Base-by-base conservation (phyloP, 768 basidiomycete species). In the Mycena galericulata region DNA sequence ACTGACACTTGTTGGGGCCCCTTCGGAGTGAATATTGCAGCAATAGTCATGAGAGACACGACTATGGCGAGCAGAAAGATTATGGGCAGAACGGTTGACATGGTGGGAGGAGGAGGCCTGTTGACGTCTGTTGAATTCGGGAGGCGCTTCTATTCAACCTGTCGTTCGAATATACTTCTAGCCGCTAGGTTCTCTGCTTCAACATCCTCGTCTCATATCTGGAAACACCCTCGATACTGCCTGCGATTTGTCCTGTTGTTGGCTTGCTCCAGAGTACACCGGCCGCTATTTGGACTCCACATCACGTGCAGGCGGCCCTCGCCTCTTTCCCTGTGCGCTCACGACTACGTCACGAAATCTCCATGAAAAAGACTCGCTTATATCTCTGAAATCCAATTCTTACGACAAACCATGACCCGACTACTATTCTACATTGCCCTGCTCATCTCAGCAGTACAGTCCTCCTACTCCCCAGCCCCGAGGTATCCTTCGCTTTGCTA, bases 1-100 rank as follows among this genome's bases (percentile, higher is more conserved):
- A 87, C 93, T 72, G 76, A 97, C 97, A 91, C 92, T 83, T 98
- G 96, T 63, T 96, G 88, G 30, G 92, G 88, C 3, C 97, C 96
- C 75, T 96, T 97, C 1, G 93, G 95, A 0, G 89, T 87, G 66
- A 90, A 87, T 30, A 95, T 79, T 79, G 89, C 94, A 4, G 87
- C 83, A 29, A 82, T 83, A 2, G 84, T 81, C 84, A 92, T 94
- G 14, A 95, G 82, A 0, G 82, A 92, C 20, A 88, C 77, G 20
- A 90, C 86, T 46, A 93, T 77, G 46, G 90, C 86, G 51, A 95
- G 85, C 59, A 92, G 77, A 74, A 94, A 78, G 69, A 94, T 64
- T 30, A 95, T 85, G 27, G 93, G 92, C 61, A 93, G 84, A 72
- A 89, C 80, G 20, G 91, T 90, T 22, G 90, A 85, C 93, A 94